These are phyloP conservation scores for Brassica juncea DNA, from an alignment of 345 rosid genomes.

Conservation along the genomic window DNA sequence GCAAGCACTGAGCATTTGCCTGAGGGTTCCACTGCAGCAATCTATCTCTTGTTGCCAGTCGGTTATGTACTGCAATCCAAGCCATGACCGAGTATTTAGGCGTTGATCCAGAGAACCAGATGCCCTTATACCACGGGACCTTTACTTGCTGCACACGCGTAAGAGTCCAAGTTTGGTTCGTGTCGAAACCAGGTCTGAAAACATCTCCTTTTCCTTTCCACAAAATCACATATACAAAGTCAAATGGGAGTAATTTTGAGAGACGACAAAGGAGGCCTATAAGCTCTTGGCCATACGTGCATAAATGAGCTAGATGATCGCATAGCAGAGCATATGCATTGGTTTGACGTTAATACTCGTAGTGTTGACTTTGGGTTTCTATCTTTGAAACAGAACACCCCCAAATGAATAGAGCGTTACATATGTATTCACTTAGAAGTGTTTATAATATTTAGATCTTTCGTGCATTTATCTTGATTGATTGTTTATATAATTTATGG, in stretches of 20 bases:
- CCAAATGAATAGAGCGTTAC: constrained; percentile 45
- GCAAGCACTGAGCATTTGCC: no score
- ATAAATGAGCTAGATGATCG: neutral
- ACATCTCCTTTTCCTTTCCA: no score
- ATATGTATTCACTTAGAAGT: neutral
- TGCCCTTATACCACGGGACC: no score
- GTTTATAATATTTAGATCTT: neutral
- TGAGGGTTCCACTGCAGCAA: no score
- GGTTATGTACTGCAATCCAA: no score
- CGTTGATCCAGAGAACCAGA: no score
- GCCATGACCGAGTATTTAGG: no score
- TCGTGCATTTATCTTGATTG: neutral
- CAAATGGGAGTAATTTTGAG: neutral
- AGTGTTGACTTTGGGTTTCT: constrained; percentile 38
- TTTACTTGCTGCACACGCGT: no score
- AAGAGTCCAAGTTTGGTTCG: no score
- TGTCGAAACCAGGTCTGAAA: no score
- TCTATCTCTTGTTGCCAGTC: no score
- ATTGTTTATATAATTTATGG: neutral
- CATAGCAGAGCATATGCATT: constrained; percentile 13
- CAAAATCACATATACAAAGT: neutral
- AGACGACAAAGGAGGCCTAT: neutral
- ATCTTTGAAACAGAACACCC: constrained; percentile 44
- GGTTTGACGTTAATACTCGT: constrained; percentile 20
- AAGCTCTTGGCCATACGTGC: neutral